Evolutionary conservation across 2,329 filamentous ascomycete species (phyloP).

Genomic region (Microsporum canis): DNA sequence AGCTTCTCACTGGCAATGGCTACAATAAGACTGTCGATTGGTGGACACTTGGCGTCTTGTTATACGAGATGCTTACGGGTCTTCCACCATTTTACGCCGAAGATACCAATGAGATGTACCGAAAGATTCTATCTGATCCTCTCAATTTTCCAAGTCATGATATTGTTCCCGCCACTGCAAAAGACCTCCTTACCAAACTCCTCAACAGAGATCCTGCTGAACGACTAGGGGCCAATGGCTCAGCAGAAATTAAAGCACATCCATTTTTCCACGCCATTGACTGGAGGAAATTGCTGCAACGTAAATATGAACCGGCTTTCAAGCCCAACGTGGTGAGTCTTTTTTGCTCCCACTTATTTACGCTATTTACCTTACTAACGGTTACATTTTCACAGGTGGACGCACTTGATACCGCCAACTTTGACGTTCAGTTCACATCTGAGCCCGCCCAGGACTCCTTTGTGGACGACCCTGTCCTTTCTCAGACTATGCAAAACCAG

Average conservation of each 20-base stretch:
- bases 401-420: conserved; percentile 83
- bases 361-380: background rate
- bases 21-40: conserved; percentile 98
- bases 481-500: conserved; percentile 88
- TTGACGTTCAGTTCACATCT: conserved; percentile 81
- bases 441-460: conserved; percentile 86
- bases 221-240: conserved; percentile 81
- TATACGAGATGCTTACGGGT: conserved; percentile 98
- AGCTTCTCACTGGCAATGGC: conserved; percentile 81
- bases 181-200: conserved; percentile 80
- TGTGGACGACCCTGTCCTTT: conserved; percentile 80
- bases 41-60: conserved; percentile 94
- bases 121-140: conserved; percentile 93
- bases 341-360: background rate
- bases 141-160: conserved; percentile 90
- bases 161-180: conserved; percentile 82
- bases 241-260: conserved; percentile 95
- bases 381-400: conserved; percentile 48
- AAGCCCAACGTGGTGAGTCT: conserved; percentile 85
- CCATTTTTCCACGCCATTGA: conserved; percentile 99
- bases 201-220: conserved; percentile 86
- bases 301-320: conserved; percentile 97
- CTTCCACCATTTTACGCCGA: conserved; percentile 97
- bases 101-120: conserved; percentile 99
- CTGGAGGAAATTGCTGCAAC: conserved; percentile 92